phyloP scores from a whole-genome alignment of 2,329 filamentous ascomycete genomes.

The Penicillium thymicola region DNA sequence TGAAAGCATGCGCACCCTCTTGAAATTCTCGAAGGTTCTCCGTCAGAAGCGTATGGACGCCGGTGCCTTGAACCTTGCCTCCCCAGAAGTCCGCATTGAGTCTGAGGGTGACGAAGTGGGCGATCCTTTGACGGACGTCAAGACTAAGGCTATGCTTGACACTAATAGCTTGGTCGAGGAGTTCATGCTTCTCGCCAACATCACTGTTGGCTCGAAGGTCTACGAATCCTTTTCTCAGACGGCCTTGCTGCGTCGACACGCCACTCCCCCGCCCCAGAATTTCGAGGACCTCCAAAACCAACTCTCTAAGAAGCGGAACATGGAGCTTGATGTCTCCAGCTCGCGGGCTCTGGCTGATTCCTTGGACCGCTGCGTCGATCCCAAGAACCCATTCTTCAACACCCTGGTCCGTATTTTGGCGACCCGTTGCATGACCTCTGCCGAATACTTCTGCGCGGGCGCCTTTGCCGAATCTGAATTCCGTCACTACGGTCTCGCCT shows the following conservation, averaged over 20 bases:
- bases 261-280: constrained; percentile 87
- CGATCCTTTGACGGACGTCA: constrained; percentile 83
- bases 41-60: constrained; percentile 95
- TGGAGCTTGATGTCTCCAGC: constrained; percentile 78
- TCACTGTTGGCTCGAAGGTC: constrained; percentile 85
- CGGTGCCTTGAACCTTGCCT: constrained; percentile 89
- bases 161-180: constrained; percentile 98
- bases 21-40: constrained; percentile 87
- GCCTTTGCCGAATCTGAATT: constrained; percentile 92
- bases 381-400: constrained; percentile 91
- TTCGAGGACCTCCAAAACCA: constrained; percentile 93
- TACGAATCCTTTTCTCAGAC: constrained; percentile 92
- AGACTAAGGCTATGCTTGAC: constrained; percentile 89
- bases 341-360: constrained; percentile 93
- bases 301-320: constrained; percentile 77
- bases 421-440: constrained; percentile 98
- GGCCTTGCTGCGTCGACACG: constrained; percentile 88
- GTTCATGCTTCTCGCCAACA: constrained; percentile 99
- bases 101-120: constrained; percentile 94
- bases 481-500: constrained; percentile 93
- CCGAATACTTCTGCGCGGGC: constrained; percentile 96
- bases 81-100: constrained; percentile 95
- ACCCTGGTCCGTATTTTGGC: constrained; percentile 96
- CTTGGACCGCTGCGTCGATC: constrained; percentile 78
- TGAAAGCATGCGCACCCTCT: constrained; percentile 77